These are phyloP conservation scores for Wickerhamomyces pijperi DNA, from an alignment of 805 yeast genomes.

Conservation along the genomic window DNA sequence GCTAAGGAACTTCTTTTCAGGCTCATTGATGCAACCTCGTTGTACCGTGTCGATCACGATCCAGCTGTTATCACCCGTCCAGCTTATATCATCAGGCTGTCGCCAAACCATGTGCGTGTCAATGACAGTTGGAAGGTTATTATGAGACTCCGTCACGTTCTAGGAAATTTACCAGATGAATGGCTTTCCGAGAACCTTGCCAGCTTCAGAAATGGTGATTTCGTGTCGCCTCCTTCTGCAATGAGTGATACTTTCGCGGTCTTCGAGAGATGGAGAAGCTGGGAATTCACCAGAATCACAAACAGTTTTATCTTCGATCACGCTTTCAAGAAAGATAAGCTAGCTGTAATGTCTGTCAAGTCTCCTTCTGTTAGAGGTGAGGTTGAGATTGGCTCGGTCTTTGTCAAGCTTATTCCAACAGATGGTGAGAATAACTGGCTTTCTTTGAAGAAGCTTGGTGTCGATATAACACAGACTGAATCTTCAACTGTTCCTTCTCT, in stretches of 20 bases:
- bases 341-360: not conserved
- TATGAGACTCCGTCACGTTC: conserved; percentile 67
- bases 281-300: conserved; percentile 73
- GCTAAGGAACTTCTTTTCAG: conserved; percentile 27
- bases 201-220: conserved; percentile 20
- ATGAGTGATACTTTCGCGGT: conserved; percentile 40
- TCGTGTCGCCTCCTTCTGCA: conserved; percentile 42
- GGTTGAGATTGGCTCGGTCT: not conserved
- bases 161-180: conserved; percentile 40
- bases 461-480: too few species aligned
- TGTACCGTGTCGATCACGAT: conserved; percentile 57
- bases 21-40: conserved; percentile 35
- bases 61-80: conserved; percentile 88
- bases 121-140: conserved; percentile 83
- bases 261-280: conserved; percentile 76
- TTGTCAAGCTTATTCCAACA: not conserved
- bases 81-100: conserved; percentile 64
- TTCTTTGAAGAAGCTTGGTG: not conserved
- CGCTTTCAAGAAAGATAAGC: not conserved
- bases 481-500: not conserved
- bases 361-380: not conserved
- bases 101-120: conserved; percentile 63
- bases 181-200: conserved; percentile 34
- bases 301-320: conserved; percentile 39
- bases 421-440: not conserved